Conservation (phyloP, 169 alveolate species). For the Toxoplasma gondii region DNA sequence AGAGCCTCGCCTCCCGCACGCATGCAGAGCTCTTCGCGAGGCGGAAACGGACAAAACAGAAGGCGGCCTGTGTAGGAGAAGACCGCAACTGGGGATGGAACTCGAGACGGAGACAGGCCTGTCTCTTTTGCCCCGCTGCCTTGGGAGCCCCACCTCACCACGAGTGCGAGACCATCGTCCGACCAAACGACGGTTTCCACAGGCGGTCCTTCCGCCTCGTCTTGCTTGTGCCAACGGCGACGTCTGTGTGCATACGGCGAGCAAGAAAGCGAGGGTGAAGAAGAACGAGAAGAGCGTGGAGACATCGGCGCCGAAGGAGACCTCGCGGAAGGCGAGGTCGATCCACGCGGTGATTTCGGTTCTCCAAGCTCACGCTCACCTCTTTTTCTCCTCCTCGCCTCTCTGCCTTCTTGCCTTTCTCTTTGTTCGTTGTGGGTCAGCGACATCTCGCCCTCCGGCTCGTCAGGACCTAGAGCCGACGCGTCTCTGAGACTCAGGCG, state of each 20-base stretch:
- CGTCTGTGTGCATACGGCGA: background rate
- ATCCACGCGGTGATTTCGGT: too few relatives aligned
- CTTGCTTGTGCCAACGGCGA: background rate
- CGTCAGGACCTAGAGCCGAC: background rate
- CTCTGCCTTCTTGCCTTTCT: too few relatives aligned
- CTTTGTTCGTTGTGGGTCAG: background rate
- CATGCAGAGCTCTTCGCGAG: too few relatives aligned
- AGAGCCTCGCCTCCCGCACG: too few relatives aligned
- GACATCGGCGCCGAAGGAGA: background rate
- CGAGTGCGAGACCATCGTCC: conserved; percentile 59
- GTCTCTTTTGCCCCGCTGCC: background rate
- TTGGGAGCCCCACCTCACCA: conserved; percentile 32
- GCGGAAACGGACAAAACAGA: conserved; percentile 33
- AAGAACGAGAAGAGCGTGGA: background rate
- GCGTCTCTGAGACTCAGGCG: background rate
- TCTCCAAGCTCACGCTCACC: too few relatives aligned
- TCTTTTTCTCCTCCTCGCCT: background rate
- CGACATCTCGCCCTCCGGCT: background rate
- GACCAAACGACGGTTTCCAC: conserved; percentile 55
- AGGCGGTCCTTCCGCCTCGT: background rate
- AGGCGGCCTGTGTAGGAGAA: conserved; percentile 55
- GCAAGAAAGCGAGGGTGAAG: background rate
- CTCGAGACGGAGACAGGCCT: background rate
- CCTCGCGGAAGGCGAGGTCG: background rate
- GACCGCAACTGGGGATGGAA: conserved; percentile 42